Evolutionary conservation across 208 protist genomes (phyloP).

Genomic region (Naegleria gruberi): DNA sequence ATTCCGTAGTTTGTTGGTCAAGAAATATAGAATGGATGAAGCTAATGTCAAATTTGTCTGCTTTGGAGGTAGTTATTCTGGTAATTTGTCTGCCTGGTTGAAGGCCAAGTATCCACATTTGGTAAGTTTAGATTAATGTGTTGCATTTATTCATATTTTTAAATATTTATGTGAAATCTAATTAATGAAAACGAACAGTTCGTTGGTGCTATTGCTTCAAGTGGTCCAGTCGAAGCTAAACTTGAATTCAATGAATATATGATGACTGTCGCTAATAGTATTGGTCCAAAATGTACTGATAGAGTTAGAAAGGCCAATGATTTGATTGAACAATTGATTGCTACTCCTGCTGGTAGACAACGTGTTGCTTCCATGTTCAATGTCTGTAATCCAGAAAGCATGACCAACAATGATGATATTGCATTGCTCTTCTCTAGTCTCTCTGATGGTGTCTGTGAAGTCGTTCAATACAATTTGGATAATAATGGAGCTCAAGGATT

Average conservation of each 20-base stretch:
- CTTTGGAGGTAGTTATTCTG: slow-evolving; percentile 34
- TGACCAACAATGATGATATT: neutral
- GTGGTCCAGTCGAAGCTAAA: neutral
- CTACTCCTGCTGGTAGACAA: neutral
- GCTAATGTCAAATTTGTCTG: neutral
- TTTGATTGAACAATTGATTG: neutral
- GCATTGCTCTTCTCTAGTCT: neutral
- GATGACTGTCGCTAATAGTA: neutral
- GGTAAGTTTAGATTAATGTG: too few species aligned
- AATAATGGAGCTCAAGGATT: neutral
- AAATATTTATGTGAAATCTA: too few species aligned
- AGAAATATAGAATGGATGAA: neutral
- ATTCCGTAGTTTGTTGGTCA: slow-evolving; percentile 9
- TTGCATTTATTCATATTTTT: too few species aligned
- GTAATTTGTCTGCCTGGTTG: slow-evolving; percentile 32
- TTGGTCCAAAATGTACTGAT: neutral
- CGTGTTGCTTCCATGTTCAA: neutral
- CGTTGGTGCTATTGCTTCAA: neutral
- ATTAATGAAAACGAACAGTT: too few species aligned
- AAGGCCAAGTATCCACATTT: slow-evolving; percentile 29
- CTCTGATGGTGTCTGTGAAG: slow-evolving; percentile 6
- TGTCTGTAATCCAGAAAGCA: neutral
- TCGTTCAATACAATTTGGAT: slow-evolving; percentile 20
- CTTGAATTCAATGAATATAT: neutral
- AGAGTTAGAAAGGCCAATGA: slow-evolving; percentile 1